Base-by-base conservation (phyloP, 306 rosid species). In the Sophora flavescens region DNA sequence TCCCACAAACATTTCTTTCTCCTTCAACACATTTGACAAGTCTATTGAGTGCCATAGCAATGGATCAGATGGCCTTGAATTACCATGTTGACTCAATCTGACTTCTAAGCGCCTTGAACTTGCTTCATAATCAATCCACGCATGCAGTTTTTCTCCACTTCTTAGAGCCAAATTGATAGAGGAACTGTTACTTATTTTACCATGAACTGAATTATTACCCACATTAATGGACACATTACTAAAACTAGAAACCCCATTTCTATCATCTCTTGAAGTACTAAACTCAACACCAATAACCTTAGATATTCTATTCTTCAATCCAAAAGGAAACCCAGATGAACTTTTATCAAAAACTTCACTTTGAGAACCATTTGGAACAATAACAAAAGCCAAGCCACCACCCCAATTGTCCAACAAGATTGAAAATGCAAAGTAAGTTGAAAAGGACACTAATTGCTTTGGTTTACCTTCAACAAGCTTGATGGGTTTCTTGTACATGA, bases 41-140 rank as follows among this genome's bases (percentile, higher is more conserved):
- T 88, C 87, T 48, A 90, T 80, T 54, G 82, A 79, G 72, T 84
- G 83, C 81, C 91, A 85, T 2, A 92, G 77, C 63, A 90, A 58
- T 58, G 98, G 90, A 69, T 81, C 79, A 72, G 64, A 56, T 1
- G 98, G 97, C 84, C 79, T 92, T 11, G 58, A 64, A 42, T 71
- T 39, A 38, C 88, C 87, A 57, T 83, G 33, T 64, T 78, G 71
- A 65, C 86, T 85, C 84, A 95, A 77, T 48, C 98, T 89, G 0
- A 90, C 92, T 82, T 95, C 96, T 26, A 95, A 73, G 4, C 89
- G 69, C 63, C 74, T 78, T 5, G 90, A 90, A 84, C 90, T 88
- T 2, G 89, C 97, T 81, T 84, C 89, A 73, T 95, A 95, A 81
- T 95, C 97, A 82, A 95, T 84, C 98, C 98, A 95, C 65, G 88